phyloP scores from a whole-genome alignment of 257 asterid genomes.

The Penstemon barbatus region DNA sequence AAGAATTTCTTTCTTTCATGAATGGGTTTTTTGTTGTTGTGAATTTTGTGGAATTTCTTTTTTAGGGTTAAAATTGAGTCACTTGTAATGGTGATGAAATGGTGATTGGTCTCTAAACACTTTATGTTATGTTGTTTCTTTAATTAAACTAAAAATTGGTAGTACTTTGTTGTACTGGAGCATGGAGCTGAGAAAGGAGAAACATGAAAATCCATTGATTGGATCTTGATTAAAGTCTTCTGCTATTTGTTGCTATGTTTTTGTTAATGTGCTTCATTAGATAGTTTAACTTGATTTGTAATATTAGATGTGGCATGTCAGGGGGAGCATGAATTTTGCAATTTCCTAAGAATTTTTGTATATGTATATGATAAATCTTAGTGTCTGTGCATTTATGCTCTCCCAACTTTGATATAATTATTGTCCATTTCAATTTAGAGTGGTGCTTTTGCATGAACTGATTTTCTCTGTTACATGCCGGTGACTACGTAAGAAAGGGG shows the following conservation, averaged over 20 bases:
- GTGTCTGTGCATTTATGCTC: background rate
- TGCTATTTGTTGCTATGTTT: background rate
- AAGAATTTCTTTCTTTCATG: slow-evolving; percentile 4
- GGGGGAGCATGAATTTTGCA: background rate
- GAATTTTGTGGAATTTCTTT: slow-evolving; percentile 1
- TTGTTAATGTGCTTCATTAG: background rate
- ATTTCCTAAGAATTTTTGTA: background rate
- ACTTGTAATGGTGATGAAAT: slow-evolving; percentile 6
- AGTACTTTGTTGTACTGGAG: slow-evolving; percentile 3
- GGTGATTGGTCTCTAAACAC: background rate
- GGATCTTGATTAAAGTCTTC: slow-evolving; percentile 3
- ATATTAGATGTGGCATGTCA: background rate
- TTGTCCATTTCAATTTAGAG: background rate
- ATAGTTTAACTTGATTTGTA: background rate
- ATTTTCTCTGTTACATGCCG: background rate
- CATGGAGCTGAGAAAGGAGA: background rate
- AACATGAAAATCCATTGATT: slow-evolving; percentile 8
- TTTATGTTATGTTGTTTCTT: background rate
- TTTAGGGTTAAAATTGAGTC: background rate
- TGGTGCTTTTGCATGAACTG: too few species aligned
- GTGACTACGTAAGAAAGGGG: background rate
- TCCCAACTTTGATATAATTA: background rate
- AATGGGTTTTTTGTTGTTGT: background rate
- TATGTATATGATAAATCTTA: background rate
- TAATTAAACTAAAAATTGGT: background rate